These are phyloP conservation scores for Microsporum audouinii DNA, from an alignment of 2,329 filamentous ascomycete species.

Conservation along the genomic window DNA sequence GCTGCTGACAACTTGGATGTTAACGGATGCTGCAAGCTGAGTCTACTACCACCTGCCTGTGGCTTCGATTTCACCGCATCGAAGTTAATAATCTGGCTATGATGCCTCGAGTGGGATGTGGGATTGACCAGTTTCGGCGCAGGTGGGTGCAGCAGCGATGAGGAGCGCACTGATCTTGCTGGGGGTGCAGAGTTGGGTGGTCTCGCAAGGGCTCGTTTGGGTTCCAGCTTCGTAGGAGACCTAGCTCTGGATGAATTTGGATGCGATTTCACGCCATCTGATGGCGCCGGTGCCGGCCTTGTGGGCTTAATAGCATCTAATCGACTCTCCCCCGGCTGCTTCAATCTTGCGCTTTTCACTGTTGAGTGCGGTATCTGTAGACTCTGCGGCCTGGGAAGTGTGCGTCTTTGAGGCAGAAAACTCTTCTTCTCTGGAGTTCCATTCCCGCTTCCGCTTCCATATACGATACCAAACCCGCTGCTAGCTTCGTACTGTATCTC, in stretches of 20 bases:
- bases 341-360: neutral
- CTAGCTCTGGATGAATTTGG: neutral
- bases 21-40: conserved; percentile 5
- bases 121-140: conserved; percentile 14
- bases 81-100: conserved; percentile 24
- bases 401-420: neutral
- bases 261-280: neutral
- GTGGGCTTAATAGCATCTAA: neutral
- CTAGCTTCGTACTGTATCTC: neutral
- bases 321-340: neutral
- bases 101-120: conserved; percentile 24
- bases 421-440: neutral
- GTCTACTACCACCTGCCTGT: conserved; percentile 9
- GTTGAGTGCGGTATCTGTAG: neutral
- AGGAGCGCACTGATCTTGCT: neutral
- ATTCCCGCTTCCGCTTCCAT: neutral
- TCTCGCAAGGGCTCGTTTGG: neutral
- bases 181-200: neutral
- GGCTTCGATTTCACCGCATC: conserved; percentile 8
- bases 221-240: neutral
- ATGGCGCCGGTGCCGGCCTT: neutral
- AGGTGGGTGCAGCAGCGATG: conserved; percentile 14
- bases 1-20: conserved; percentile 19
- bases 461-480: neutral
- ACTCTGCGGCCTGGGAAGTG: neutral